phyloP scores from a whole-genome alignment of 768 basidiomycete genomes.

The Serpula lacrymans region DNA sequence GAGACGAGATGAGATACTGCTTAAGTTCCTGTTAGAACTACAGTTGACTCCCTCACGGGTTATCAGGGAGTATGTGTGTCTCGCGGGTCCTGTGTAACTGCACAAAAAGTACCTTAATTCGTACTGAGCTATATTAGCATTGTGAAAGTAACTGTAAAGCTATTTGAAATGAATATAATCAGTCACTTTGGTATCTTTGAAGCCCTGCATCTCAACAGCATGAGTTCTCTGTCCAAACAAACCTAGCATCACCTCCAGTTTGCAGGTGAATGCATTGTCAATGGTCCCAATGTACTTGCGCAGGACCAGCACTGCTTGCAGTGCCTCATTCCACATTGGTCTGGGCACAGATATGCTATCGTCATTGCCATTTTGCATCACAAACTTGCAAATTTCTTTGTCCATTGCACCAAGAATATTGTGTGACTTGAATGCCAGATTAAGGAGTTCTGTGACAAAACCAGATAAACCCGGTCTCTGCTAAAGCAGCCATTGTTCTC shows the following conservation, averaged over 20 bases:
- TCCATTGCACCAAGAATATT: no score
- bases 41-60: no score
- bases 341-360: no score
- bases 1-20: no score
- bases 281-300: conserved; percentile 14
- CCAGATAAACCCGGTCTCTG: no score
- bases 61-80: conserved; percentile 2
- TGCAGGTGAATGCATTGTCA: conserved; percentile 18
- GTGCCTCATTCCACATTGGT: conserved; percentile 19
- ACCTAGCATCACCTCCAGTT: conserved; percentile 18
- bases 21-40: no score
- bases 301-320: conserved; percentile 16
- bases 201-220: conserved; percentile 7
- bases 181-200: not conserved
- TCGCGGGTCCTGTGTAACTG: not conserved
- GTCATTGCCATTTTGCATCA: no score
- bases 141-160: not conserved
- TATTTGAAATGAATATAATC: not conserved
- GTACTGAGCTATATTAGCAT: not conserved
- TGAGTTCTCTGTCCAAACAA: conserved; percentile 15
- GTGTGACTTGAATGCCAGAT: no score
- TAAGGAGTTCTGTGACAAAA: no score
- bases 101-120: not conserved
- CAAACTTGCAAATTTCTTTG: no score
- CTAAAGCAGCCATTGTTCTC: no score